Evolutionary conservation across 306 rosid species (phyloP).

Genomic region (Fagus crenata): DNA sequence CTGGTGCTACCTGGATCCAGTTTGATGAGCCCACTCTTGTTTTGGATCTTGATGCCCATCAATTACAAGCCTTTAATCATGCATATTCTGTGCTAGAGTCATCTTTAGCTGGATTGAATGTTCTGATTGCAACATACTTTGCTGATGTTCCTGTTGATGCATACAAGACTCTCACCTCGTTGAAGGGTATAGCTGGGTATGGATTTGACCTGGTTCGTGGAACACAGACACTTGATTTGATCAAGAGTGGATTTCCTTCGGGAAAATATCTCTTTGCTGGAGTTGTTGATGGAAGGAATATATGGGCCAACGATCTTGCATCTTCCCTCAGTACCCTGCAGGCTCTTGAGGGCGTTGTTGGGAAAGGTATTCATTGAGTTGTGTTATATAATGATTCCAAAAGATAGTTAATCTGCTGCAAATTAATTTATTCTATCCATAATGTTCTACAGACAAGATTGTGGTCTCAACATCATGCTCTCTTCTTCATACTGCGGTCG

Average conservation of each 20-base stretch:
- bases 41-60: conserved; percentile 65
- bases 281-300: conserved; percentile 86
- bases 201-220: conserved; percentile 89
- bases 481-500: conserved; percentile 92
- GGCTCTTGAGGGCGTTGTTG: conserved; percentile 59
- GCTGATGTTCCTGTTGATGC: conserved; percentile 74
- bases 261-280: conserved; percentile 83
- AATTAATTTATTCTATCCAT: conserved; percentile 17
- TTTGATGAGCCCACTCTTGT: conserved; percentile 86
- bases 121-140: conserved; percentile 73
- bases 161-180: conserved; percentile 64
- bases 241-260: conserved; percentile 68
- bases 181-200: conserved; percentile 71
- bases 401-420: conserved; percentile 14
- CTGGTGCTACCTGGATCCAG: conserved; percentile 86
- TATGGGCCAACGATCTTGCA: conserved; percentile 80
- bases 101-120: conserved; percentile 64
- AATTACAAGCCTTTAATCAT: conserved; percentile 60
- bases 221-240: conserved; percentile 67
- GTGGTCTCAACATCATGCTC: conserved; percentile 88
- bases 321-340: conserved; percentile 58
- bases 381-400: conserved; percentile 7
- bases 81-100: conserved; percentile 69
- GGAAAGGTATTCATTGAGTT: conserved; percentile 52
- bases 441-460: conserved; percentile 47